Base-by-base conservation (phyloP, 306 rosid species). In the Urtica urens region DNA sequence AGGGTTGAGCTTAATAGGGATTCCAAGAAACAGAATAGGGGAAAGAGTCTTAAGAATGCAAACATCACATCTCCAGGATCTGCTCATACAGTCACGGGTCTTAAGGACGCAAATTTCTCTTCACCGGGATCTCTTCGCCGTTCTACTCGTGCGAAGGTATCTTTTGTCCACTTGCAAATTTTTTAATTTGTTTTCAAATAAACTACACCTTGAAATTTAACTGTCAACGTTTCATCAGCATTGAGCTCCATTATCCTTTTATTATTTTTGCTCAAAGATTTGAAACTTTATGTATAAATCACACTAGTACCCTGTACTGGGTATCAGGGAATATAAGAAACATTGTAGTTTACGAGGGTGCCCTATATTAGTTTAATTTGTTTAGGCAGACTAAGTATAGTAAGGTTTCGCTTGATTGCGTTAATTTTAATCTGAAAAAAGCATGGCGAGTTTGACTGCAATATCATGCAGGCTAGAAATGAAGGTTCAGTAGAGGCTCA, bases 61-160 rank as follows among this genome's bases (percentile, higher is more conserved):
- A 23, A n/a, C n/a, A n/a, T 51, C 23, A 56, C 42, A 38, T 76
- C 88, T 62, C 73, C 81, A 14, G 77, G 63, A 45, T 80, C 86
- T 53, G n/a, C n/a, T n/a, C n/a, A 51, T 39, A 31, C 42, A 41
- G 77, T 60, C 46, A 79, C 64, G 72, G 65, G 60, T 29, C 25
- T 16, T 45, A 68, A 53, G 31, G 58, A 75, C 37, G 39, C 51
- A 28, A 23, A n/a, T n/a, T n/a, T 51, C 23, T 56, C 42, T 34
- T 76, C 88, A 59, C 73, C 81, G n/a, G 77, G 63, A 45, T 80
- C 86, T 53, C 73, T 72, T 70, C 81, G 80, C n/a, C 74, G 72
- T 50, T 76, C 95, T 60, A 78, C 77, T 45, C 86, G 76, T 50
- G 65, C 73, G 31, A 50, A 46, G 94, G 93, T 84, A 67, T 38